These are phyloP conservation scores for Rhizoclosmatium sp. DNA, from an alignment of 192 early-diverging fungal genomes.

Conservation along the genomic window DNA sequence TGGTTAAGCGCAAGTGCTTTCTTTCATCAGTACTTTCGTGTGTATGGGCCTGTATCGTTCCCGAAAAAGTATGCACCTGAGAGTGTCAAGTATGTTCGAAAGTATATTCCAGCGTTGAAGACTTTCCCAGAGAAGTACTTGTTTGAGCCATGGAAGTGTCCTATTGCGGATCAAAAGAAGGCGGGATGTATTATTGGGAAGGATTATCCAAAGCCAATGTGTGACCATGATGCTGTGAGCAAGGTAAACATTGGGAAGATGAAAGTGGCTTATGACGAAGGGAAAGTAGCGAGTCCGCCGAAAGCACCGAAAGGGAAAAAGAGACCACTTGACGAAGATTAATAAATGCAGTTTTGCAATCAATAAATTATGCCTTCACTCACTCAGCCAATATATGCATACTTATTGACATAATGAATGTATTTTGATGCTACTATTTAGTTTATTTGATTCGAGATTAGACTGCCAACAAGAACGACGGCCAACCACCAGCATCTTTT, in stretches of 20 bases:
- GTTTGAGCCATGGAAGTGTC: constrained; percentile 32
- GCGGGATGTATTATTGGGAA: constrained; percentile 35
- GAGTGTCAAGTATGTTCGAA: constrained; percentile 18
- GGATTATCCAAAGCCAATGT: constrained; percentile 38
- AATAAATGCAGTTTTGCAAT: too few relatives aligned
- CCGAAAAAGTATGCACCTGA: constrained; percentile 35
- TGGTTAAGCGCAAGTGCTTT: constrained; percentile 46
- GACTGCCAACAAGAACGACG: not conserved
- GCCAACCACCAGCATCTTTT: constrained; percentile 6
- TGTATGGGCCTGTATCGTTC: constrained; percentile 46
- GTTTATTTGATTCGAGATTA: too few relatives aligned
- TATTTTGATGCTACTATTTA: too few relatives aligned
- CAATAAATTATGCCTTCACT: too few relatives aligned
- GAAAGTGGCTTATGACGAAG: constrained; percentile 16
- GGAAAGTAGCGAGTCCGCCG: not conserved
- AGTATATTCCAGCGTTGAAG: constrained; percentile 35
- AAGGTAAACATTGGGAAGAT: constrained; percentile 37
- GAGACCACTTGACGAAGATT: too few relatives aligned
- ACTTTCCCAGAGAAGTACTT: constrained; percentile 41
- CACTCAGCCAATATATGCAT: too few relatives aligned
- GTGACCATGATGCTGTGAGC: constrained; percentile 12
- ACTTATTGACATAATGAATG: too few relatives aligned
- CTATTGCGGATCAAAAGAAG: constrained; percentile 21
- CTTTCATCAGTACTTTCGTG: constrained; percentile 37
- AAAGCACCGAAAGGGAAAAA: not conserved